Base-by-base conservation (phyloP, 2,329 filamentous ascomycete species). In the Cercospora sp. region DNA sequence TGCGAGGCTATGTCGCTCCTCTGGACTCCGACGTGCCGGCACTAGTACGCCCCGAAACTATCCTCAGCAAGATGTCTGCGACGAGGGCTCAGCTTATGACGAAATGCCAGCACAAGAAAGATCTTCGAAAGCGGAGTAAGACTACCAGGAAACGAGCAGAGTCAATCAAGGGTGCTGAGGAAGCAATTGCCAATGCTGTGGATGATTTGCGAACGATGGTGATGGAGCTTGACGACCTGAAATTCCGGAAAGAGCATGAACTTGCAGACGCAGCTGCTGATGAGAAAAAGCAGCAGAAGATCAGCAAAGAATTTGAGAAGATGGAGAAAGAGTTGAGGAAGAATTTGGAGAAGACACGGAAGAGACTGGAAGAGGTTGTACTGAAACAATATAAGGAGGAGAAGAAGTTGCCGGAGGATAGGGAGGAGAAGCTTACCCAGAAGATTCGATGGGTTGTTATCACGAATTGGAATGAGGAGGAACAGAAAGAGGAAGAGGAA, bases 391-490 rank as follows among this genome's bases (percentile, higher is more conserved):
- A 62, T 18, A 63, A 65, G 45, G 64, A 65, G 48, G 18, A 31
- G 28, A 53, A 57, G 33, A 60, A 58, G 23, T 63, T 58, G 36
- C 18, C 30, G 7, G 63, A 63, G 28, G 58, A 60, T 39, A 69
- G 63, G 60, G 68, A 73, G 60, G 64, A 69, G 63, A 73, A 75
- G 60, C 68, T 72, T 20, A 74, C 71, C 3, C 74, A 73, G 63
- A 69, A 75, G 39, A 74, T 76, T 36, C 61, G 72, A 16, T 77
- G 74, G 72, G 58, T 75, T 62, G 71, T 75, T 6, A 66, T 75
- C 13, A 67, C 64, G 2, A 73, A 62, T 23, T 67, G 67, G 63
- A 58, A 71, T 57, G 70, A 58, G 2, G 62, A 64, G 5, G 61
- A 45, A 7, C 51, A 65, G 2, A 58, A 26, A 1, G 12, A 42